Conservation (phyloP, 192 early-diverging fungal species). For the Podila verticillata region DNA sequence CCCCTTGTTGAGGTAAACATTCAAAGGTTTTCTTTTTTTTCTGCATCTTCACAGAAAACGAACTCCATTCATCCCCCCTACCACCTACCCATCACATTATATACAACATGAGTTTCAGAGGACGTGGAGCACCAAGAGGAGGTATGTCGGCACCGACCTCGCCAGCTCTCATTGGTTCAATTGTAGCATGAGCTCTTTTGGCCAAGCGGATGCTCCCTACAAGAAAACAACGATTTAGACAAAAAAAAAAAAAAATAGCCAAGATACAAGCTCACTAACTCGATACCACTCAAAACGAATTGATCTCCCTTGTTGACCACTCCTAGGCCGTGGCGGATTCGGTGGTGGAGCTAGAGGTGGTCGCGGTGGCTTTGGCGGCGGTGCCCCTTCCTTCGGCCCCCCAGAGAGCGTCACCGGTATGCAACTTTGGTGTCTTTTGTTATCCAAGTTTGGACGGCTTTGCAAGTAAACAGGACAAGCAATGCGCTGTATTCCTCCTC, state of each 20-base stretch:
- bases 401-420: slow-evolving; percentile 78
- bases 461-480: no score
- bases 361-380: slow-evolving; percentile 61
- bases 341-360: slow-evolving; percentile 60
- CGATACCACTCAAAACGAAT: neutral
- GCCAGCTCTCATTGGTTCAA: neutral
- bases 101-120: slow-evolving; percentile 47
- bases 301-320: neutral
- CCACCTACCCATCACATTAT: slow-evolving; percentile 8
- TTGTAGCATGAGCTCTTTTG: no score
- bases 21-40: slow-evolving; percentile 1
- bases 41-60: neutral
- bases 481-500: neutral
- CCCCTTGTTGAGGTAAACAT: neutral
- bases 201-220: no score
- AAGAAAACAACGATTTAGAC: no score
- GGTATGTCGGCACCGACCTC: slow-evolving; percentile 16
- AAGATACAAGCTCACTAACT: no score
- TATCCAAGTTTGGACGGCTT: neutral
- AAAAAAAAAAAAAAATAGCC: no score
- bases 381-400: slow-evolving; percentile 70
- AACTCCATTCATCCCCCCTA: neutral
- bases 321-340: slow-evolving; percentile 44
- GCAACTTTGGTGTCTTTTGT: neutral
- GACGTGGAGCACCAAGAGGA: slow-evolving; percentile 40